Conservation (phyloP, 768 basidiomycete species). For the Floccularia luteovirens region DNA sequence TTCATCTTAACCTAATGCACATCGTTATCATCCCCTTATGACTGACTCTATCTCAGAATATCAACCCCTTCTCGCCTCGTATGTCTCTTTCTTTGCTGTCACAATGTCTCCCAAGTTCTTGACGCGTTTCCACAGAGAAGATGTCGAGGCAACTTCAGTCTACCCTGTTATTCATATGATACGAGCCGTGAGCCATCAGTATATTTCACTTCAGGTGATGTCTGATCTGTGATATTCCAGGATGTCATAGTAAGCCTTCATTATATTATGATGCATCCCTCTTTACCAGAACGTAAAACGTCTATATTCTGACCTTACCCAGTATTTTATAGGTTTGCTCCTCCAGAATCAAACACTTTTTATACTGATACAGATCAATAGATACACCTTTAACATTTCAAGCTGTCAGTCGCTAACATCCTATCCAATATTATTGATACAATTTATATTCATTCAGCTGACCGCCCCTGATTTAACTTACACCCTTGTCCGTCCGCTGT, state of each 20-base stretch:
- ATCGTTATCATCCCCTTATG: slow-evolving; percentile 14
- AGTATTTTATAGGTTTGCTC: slow-evolving; percentile 65
- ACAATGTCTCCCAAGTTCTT: slow-evolving; percentile 1
- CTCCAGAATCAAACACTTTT: neutral
- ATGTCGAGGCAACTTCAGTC: slow-evolving; percentile 52
- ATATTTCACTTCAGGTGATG: neutral
- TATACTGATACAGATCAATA: slow-evolving; percentile 16
- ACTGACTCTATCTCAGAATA: slow-evolving; percentile 32
- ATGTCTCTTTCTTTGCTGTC: slow-evolving; percentile 12
- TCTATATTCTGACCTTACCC: slow-evolving; percentile 6
- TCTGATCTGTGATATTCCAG: slow-evolving; percentile 23
- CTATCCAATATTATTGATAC: neutral
- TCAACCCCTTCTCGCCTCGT: slow-evolving; percentile 36
- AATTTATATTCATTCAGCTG: slow-evolving; percentile 35
- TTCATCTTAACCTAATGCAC: too few species aligned
- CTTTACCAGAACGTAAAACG: neutral
- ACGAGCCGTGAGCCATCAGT: slow-evolving; percentile 38
- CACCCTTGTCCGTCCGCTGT: slow-evolving; percentile 79
- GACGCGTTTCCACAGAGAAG: slow-evolving; percentile 28
- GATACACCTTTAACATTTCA: slow-evolving; percentile 84
- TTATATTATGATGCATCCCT: neutral
- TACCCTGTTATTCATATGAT: slow-evolving; percentile 83
- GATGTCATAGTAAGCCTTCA: slow-evolving; percentile 47
- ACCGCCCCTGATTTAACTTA: slow-evolving; percentile 86
- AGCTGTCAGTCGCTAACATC: slow-evolving; percentile 47